Conservation (phyloP, 495 filamentous ascomycete species). For the Aspergillus sclerotiicarbonarius region DNA sequence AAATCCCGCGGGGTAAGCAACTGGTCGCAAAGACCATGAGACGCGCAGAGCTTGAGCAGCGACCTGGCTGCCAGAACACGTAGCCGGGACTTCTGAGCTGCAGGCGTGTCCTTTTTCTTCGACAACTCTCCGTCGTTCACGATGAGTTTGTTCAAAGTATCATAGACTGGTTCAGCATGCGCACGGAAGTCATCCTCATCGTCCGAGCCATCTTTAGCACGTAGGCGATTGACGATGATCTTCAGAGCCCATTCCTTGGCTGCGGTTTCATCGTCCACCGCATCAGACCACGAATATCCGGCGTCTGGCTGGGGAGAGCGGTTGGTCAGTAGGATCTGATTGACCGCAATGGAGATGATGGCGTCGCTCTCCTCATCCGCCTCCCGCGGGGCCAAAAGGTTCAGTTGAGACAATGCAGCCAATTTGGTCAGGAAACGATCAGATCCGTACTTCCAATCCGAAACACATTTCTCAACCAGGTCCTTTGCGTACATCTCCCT, state of each 20-base stretch:
- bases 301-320: slow-evolving; percentile 50
- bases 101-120: slow-evolving; percentile 70
- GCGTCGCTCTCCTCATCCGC: slow-evolving; percentile 70
- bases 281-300: slow-evolving; percentile 65
- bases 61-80: slow-evolving; percentile 79
- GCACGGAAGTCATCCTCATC: slow-evolving; percentile 58
- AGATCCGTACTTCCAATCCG: slow-evolving; percentile 73
- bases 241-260: slow-evolving; percentile 89
- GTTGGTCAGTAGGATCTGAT: slow-evolving; percentile 69
- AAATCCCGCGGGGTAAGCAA: slow-evolving; percentile 69
- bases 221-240: slow-evolving; percentile 81
- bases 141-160: slow-evolving; percentile 73
- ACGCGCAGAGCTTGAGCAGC: slow-evolving; percentile 76
- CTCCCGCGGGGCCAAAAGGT: slow-evolving; percentile 70
- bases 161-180: slow-evolving; percentile 66
- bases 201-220: slow-evolving; percentile 58
- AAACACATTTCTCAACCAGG: slow-evolving; percentile 68
- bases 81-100: slow-evolving; percentile 68
- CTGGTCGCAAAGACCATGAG: slow-evolving; percentile 69
- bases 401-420: slow-evolving; percentile 78
- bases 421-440: slow-evolving; percentile 80
- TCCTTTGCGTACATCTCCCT: slow-evolving; percentile 88
- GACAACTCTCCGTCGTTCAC: slow-evolving; percentile 73
- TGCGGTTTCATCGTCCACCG: slow-evolving; percentile 72
- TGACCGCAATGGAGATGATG: slow-evolving; percentile 75